Evolutionary conservation across 768 basidiomycete species (phyloP), one percentile per base, ranked within the genome.

Genomic region (Phaeotremella fagi): DNA sequence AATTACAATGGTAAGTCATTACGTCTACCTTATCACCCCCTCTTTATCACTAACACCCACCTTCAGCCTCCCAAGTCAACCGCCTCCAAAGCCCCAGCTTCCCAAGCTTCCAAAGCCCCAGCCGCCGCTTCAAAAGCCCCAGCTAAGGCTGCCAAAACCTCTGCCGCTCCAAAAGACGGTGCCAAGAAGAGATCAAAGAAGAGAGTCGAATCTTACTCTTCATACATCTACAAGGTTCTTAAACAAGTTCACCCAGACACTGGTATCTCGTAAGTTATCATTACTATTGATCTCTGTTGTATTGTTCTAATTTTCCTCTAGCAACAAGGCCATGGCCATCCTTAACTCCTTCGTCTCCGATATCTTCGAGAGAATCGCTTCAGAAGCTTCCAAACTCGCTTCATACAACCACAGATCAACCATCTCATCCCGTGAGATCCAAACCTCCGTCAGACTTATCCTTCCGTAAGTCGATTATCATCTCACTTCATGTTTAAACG

Each of bases 231-330:
- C 73, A 53, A 65, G 90, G 91, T 95, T 61, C 82, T 95, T 66
- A 95, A 88, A 79, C 94, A 95, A 79, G 90, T 95, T 60, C 92
- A 94, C 79, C 94, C 92, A 48, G 91, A 94, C 68, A 94, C 91
- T 48, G 92, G 92, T 85, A 94, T 95, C 82, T 94, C 90, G 33
- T 94, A 90, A 83, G 94, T 94, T 77, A 78, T 90, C 38, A 88
- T 29, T 48, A 20, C 14, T 37, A n/a, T 12, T 33, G 26, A 18
- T 27, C 28, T 41, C 16, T 26, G 16, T 47, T 49, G 11, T 22
- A 28, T 26, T 31, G 22, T 15, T 41, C 36, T 37, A 18, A 24
- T 24, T 27, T 35, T 20, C 38, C 20, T 6, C 25, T 47, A 69
- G 64, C 50, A 97, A 95, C 84, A 94, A 94, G 81, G 90, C 90